A percentile compares a stretch with the other conserved stretches of the same genome.
These are phyloP conservation scores for Cladosporium sp. DNA, from an alignment of 2,329 filamentous ascomycete species.

Conservation along the genomic window DNA sequence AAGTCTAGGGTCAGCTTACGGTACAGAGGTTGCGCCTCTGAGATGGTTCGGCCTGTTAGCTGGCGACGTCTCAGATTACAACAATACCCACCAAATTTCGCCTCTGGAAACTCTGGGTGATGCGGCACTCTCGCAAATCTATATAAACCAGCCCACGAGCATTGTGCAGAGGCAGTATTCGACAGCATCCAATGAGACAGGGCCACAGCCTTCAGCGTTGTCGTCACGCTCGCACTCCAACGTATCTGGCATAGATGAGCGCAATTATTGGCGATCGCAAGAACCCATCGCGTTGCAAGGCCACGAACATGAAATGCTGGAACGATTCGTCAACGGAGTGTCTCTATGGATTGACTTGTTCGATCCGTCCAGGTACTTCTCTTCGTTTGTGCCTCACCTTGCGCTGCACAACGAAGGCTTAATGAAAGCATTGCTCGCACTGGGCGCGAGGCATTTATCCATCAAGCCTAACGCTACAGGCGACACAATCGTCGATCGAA, in stretches of 20 bases:
- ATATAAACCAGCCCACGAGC: constrained; percentile 14
- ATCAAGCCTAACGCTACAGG: constrained; percentile 30
- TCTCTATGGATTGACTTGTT: constrained; percentile 42
- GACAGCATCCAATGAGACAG: background rate
- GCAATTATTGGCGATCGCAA: constrained; percentile 24
- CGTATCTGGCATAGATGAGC: constrained; percentile 19
- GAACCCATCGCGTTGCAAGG: constrained; percentile 29
- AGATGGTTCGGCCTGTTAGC: constrained; percentile 48
- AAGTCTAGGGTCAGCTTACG: constrained; percentile 26
- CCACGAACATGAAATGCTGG: constrained; percentile 37
- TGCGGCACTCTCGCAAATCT: constrained; percentile 21
- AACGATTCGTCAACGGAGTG: constrained; percentile 36
- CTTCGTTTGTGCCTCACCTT: constrained; percentile 34
- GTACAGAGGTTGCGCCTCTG: constrained; percentile 41
- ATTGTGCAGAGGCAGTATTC: no score
- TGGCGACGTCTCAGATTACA: constrained; percentile 37
- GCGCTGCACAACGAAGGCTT: constrained; percentile 53
- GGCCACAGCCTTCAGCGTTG: constrained; percentile 22
- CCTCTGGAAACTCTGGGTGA: constrained; percentile 23
- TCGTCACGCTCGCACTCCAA: no score
- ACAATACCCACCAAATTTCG: constrained; percentile 17
- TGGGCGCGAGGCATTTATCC: constrained; percentile 51
- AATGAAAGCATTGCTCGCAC: constrained; percentile 55
- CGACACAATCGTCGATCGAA: constrained; percentile 27
- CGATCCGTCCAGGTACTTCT: constrained; percentile 39